Evolutionary conservation across 1,139 yeast species (phyloP).

Genomic region (Diutina pseudorugosa): DNA sequence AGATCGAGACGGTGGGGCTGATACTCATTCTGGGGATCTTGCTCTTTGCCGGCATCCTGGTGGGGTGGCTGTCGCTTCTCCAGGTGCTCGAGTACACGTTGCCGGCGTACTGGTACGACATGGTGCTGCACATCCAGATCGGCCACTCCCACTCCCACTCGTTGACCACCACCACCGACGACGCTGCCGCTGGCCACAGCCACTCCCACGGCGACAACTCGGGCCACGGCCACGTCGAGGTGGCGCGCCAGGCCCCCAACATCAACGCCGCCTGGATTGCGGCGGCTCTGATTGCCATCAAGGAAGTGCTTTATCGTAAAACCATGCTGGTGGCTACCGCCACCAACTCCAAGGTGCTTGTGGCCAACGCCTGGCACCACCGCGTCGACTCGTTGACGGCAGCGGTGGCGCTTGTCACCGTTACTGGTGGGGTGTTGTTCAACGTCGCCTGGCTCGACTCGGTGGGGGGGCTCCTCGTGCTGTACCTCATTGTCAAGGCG

Average conservation of each 20-base stretch:
- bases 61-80: constrained; percentile 77
- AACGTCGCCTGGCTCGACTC: constrained; percentile 80
- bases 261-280: constrained; percentile 97
- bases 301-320: constrained; percentile 76
- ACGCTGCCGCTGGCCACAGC: constrained; percentile 8
- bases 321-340: constrained; percentile 69
- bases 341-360: constrained; percentile 76
- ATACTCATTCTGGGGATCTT: constrained; percentile 75
- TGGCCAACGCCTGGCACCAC: constrained; percentile 98
- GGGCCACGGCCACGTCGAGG: constrained; percentile 6
- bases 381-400: constrained; percentile 93
- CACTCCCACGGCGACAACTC: constrained; percentile 9
- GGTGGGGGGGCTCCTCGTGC: constrained; percentile 80
- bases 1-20: constrained; percentile 86
- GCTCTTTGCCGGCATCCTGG: constrained; percentile 78
- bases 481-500: constrained; percentile 69
- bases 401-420: constrained; percentile 78
- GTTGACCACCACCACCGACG: constrained; percentile 2
- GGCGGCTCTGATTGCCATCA: constrained; percentile 69
- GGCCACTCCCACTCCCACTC: constrained; percentile 40
- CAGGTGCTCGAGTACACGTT: constrained; percentile 58
- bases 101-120: constrained; percentile 38
- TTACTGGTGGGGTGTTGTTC: constrained; percentile 71
- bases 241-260: constrained; percentile 40
- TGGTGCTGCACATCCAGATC: constrained; percentile 32